These are phyloP conservation scores for Cladosporium colombiae DNA, from an alignment of 2,329 filamentous ascomycete species.

Conservation along the genomic window DNA sequence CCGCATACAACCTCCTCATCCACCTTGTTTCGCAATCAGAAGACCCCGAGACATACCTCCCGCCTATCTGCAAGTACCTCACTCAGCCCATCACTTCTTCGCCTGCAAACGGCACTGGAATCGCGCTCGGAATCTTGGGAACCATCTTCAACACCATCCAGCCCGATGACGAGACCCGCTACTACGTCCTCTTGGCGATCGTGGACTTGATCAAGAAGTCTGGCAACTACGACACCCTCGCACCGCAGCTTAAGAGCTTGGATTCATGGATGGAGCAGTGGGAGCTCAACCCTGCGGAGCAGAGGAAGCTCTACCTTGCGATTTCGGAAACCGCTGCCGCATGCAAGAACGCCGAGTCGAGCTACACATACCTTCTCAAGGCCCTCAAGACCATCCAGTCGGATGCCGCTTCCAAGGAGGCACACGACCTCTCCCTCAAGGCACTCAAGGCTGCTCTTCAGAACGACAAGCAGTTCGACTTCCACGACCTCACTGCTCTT, in stretches of 20 bases:
- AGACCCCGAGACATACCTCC: constrained; percentile 82
- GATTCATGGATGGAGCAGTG: constrained; percentile 80
- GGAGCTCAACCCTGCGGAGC: constrained; percentile 78
- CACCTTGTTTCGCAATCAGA: constrained; percentile 87
- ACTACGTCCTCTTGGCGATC: constrained; percentile 87
- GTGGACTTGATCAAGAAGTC: constrained; percentile 73
- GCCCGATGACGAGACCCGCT: constrained; percentile 74
- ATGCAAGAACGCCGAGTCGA: constrained; percentile 73
- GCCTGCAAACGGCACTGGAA: constrained; percentile 76
- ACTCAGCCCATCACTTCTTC: constrained; percentile 83
- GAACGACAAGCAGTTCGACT: constrained; percentile 68
- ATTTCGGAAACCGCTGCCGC: constrained; percentile 80
- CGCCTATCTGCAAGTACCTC: constrained; percentile 85
- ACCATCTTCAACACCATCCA: constrained; percentile 95
- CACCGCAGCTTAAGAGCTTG: constrained; percentile 79
- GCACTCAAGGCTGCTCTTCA: constrained; percentile 68
- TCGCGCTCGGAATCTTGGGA: constrained; percentile 86
- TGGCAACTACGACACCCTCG: constrained; percentile 73
- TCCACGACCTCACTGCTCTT: constrained; percentile 69
- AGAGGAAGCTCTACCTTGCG: constrained; percentile 80
- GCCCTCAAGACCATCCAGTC: constrained; percentile 75
- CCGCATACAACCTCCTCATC: constrained; percentile 94
- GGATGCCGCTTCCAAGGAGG: constrained; percentile 55
- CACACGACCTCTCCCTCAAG: constrained; percentile 61
- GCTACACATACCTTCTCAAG: constrained; percentile 70